These are phyloP conservation scores for Nitzschia inconspicua DNA, from an alignment of 108 stramenopile genomes.

Conservation along the genomic window DNA sequence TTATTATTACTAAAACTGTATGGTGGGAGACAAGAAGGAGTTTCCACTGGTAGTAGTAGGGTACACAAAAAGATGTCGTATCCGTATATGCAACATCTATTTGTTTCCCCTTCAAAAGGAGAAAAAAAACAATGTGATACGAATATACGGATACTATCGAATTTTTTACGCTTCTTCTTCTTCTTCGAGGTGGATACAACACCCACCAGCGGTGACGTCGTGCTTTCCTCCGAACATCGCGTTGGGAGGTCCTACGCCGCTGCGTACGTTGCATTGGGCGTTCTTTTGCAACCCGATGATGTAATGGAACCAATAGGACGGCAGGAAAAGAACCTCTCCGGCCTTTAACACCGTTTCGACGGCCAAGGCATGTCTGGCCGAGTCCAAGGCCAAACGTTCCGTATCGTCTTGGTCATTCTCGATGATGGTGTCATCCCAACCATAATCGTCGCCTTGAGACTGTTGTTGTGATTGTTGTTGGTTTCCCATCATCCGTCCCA, in stretches of 20 bases:
- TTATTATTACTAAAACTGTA: too few relatives aligned
- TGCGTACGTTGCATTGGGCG: slow-evolving; percentile 83
- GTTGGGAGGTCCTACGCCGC: slow-evolving; percentile 37
- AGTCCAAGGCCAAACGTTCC: slow-evolving; percentile 16
- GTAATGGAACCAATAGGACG: slow-evolving; percentile 89
- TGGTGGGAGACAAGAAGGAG: too few relatives aligned
- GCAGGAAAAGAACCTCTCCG: slow-evolving; percentile 83
- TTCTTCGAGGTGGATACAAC: not conserved
- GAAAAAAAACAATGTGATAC: too few relatives aligned
- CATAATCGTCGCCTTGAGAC: not conserved
- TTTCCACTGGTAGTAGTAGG: too few relatives aligned
- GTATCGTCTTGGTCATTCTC: not conserved
- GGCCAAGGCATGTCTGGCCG: slow-evolving; percentile 29
- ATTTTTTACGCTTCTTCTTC: not conserved
- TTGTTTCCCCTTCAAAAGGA: too few relatives aligned
- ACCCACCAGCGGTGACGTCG: not conserved
- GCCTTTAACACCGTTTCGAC: slow-evolving; percentile 77
- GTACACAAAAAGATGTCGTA: too few relatives aligned
- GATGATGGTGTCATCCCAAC: not conserved
- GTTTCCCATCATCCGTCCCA: slow-evolving; percentile 32
- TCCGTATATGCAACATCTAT: too few relatives aligned
- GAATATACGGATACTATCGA: not conserved
- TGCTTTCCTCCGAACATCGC: slow-evolving; percentile 41
- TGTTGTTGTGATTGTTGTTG: slow-evolving; percentile 1
- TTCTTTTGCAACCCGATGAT: slow-evolving; percentile 77